A percentile compares a stretch with the other conserved stretches of the same genome.
Evolutionary conservation across 768 basidiomycete species (phyloP).

Genomic region (Bullera alba): DNA sequence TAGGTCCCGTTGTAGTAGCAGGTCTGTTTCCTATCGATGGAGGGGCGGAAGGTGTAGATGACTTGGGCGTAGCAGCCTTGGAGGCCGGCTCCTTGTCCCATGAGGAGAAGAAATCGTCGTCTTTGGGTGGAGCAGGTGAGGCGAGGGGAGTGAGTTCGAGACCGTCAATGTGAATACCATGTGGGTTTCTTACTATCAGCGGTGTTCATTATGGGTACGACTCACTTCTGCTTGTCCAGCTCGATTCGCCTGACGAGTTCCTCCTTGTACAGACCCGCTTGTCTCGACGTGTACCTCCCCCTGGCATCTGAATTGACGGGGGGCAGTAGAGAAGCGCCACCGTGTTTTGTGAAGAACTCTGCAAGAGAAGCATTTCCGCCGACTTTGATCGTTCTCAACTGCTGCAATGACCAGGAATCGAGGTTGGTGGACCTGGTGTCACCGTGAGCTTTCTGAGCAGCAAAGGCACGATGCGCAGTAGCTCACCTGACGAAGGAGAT

Average conservation of each 20-base stretch:
- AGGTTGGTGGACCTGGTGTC: constrained; percentile 79
- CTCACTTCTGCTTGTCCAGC: constrained; percentile 66
- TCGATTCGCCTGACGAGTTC: constrained; percentile 72
- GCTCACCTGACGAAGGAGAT: constrained; percentile 89
- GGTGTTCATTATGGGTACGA: constrained; percentile 9
- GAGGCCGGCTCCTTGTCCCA: constrained; percentile 79
- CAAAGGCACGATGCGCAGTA: background rate
- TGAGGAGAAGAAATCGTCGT: constrained; percentile 89
- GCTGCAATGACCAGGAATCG: constrained; percentile 83
- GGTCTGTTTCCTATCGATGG: constrained; percentile 50
- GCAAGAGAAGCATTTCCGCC: constrained; percentile 81
- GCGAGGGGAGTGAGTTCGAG: constrained; percentile 48
- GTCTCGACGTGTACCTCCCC: constrained; percentile 78
- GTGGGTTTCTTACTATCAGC: constrained; percentile 57
- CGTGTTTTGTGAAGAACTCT: constrained; percentile 85
- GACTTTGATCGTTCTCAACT: constrained; percentile 92
- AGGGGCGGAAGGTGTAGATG: constrained; percentile 25
- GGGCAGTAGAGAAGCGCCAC: constrained; percentile 60
- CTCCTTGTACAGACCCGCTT: constrained; percentile 84
- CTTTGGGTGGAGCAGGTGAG: constrained; percentile 36
- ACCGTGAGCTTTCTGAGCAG: background rate
- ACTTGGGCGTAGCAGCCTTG: constrained; percentile 47
- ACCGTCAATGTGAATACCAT: constrained; percentile 77
- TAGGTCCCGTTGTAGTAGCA: constrained; percentile 37
- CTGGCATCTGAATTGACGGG: constrained; percentile 65